A percentile compares a stretch with the other conserved stretches of the same genome.
phyloP scores from a whole-genome alignment of 1,284 basidiomycete species.

The Ustilago trichophora region DNA sequence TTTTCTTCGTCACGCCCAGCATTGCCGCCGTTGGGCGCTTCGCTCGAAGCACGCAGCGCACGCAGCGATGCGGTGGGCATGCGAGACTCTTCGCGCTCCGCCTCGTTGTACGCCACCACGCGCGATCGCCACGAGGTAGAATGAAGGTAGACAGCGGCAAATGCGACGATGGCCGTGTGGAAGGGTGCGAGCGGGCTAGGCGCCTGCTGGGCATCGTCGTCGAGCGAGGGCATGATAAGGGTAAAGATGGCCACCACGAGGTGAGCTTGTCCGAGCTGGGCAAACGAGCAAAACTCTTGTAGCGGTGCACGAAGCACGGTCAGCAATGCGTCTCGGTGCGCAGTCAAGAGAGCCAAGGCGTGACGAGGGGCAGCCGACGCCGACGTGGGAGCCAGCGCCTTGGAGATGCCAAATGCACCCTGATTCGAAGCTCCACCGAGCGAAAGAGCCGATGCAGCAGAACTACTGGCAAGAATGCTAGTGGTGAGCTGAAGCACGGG shows the following conservation, averaged over 20 bases:
- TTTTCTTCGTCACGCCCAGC: conserved; percentile 34
- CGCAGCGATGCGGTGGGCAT: conserved; percentile 33
- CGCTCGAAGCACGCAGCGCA: conserved; percentile 31
- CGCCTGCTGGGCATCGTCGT: conserved; percentile 76
- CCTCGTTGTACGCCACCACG: conserved; percentile 77
- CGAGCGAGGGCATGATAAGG: conserved; percentile 75
- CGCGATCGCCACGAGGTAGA: conserved; percentile 73
- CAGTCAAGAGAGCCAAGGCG: conserved; percentile 79
- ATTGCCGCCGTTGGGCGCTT: conserved; percentile 17
- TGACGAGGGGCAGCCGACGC: conserved; percentile 64
- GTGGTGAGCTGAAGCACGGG: conserved; percentile 83
- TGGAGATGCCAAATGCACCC: conserved; percentile 29
- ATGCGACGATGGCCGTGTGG: conserved; percentile 79
- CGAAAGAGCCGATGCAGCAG: conserved; percentile 61
- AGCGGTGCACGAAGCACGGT: conserved; percentile 79
- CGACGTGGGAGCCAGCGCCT: conserved; percentile 32
- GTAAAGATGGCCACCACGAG: conserved; percentile 78
- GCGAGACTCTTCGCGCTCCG: conserved; percentile 73
- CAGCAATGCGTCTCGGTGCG: conserved; percentile 80
- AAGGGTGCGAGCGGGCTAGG: conserved; percentile 70
- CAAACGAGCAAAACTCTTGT: conserved; percentile 73
- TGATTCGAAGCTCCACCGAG: conserved; percentile 70
- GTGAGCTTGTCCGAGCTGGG: conserved; percentile 76
- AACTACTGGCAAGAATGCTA: conserved; percentile 66
- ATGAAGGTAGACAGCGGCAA: conserved; percentile 81